Evolutionary conservation across 371 early-diverging fungal species (phyloP), one percentile per base, ranked within the genome.

Genomic region (Rhizopus sp.): DNA sequence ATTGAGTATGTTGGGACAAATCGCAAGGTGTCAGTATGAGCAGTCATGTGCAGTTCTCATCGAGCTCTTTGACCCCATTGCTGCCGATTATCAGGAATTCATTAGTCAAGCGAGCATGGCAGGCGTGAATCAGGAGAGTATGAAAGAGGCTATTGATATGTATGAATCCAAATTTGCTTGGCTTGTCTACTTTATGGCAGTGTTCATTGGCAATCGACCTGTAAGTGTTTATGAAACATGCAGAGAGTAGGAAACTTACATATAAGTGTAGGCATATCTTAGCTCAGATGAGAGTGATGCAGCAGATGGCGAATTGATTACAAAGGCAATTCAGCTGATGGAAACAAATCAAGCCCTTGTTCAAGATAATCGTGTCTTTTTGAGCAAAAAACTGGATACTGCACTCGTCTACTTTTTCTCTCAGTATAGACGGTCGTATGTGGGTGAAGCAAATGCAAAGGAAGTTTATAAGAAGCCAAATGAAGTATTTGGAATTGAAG

Each of bases 371-470:
- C 52, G 57, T 8, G 47, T 42, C 2, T 67, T 64, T 13, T 39
- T 63, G n/a, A 68, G 66, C 51, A 75, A 84, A 63, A 71, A 78
- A 39, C 64, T 91, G 33, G 90, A 92, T 57, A 69, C 68, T 32
- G 83, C 91, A 0, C 77, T 93, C 57, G 58, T 93, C 5, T 86
- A 83, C 49, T 87, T 93, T 61, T 89, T 87, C 60, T 71, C 77
- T 3, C 77, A 78, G 50, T 93, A 91, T 62, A 70, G 89, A 42
- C 82, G 82, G 33, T 75, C 83, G 9, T 93, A 93, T 60, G 78
- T 93, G 9, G 82, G 88, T 4, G 66, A 65, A 42, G 12, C 53
- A 2, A 56, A 57, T 56, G 89, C 47, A 12, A 57, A 64, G 12
- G 30, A 84, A 34, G 84, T 88, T 4, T 91, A 87, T 50, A 72